phyloP scores from a whole-genome alignment of 148 eudicot species.

The Dysphania ambrosioides region DNA sequence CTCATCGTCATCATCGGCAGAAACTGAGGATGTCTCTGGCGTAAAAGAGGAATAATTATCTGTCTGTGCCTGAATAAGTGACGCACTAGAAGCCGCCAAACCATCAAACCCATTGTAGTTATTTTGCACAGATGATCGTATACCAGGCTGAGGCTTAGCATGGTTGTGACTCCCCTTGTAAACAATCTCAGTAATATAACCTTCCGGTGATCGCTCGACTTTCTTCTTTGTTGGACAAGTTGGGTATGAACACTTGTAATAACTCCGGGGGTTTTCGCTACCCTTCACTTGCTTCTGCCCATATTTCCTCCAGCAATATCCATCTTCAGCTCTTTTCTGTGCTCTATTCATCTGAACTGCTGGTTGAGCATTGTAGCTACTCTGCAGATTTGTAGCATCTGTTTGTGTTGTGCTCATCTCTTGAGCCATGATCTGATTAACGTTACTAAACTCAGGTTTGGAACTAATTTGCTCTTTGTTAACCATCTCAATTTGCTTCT shows the following conservation, averaged over 20 bases:
- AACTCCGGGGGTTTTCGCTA: conserved; percentile 76
- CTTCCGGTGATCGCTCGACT: conserved; percentile 60
- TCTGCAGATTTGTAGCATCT: not conserved
- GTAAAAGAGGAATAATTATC: conserved; percentile 39
- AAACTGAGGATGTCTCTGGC: conserved; percentile 66
- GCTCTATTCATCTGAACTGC: conserved; percentile 53
- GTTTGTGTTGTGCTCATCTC: conserved; percentile 27
- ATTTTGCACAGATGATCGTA: conserved; percentile 32
- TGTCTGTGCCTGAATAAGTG: conserved; percentile 10
- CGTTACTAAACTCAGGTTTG: conserved; percentile 14
- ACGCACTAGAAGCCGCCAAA: conserved; percentile 16
- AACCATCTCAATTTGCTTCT: conserved; percentile 36
- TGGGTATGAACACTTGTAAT: conserved; percentile 71
- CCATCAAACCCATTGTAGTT: conserved; percentile 21
- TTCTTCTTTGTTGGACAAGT: conserved; percentile 81
- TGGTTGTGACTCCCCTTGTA: conserved; percentile 83
- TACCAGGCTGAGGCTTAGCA: conserved; percentile 64
- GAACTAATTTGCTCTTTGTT: conserved; percentile 12
- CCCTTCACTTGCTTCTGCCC: conserved; percentile 85
- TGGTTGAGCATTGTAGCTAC: conserved; percentile 27
- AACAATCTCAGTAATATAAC: conserved; percentile 67
- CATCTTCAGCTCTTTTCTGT: conserved; percentile 61
- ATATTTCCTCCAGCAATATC: conserved; percentile 75
- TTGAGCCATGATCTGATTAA: conserved; percentile 18
- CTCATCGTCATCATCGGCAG: conserved; percentile 60